These are phyloP conservation scores for Singerocomus inundabilis DNA, from an alignment of 1,284 basidiomycete species.

Conservation along the genomic window DNA sequence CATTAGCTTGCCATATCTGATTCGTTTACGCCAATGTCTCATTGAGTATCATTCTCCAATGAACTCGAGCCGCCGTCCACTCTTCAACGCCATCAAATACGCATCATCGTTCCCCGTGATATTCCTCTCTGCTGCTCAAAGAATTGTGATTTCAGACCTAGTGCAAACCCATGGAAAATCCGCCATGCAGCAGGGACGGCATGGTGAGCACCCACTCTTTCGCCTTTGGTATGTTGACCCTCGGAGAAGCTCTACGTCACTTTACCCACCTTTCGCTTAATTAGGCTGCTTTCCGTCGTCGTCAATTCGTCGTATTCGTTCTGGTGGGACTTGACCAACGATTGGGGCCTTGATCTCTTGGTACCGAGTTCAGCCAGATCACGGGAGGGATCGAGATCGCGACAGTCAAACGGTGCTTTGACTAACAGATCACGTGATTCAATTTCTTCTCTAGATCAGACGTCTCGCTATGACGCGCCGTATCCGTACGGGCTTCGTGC, in stretches of 20 bases:
- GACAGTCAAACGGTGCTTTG: conserved; percentile 39
- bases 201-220: conserved; percentile 77
- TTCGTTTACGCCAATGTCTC: conserved; percentile 92
- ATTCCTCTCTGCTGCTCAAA: conserved; percentile 85
- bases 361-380: conserved; percentile 35
- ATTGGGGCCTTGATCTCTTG: conserved; percentile 91
- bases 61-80: conserved; percentile 67
- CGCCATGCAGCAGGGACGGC: conserved; percentile 55
- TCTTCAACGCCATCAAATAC: conserved; percentile 97
- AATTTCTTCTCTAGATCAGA: conserved; percentile 8
- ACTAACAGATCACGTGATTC: conserved; percentile 30
- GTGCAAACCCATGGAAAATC: conserved; percentile 48
- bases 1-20: conserved; percentile 80
- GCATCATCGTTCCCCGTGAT: conserved; percentile 98
- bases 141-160: conserved; percentile 60
- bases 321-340: conserved; percentile 99
- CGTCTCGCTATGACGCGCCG: conserved; percentile 17
- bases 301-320: conserved; percentile 95
- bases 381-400: conserved; percentile 32
- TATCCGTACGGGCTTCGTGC: conserved; percentile 73
- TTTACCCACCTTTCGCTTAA: background rate
- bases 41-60: conserved; percentile 76
- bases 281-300: conserved; percentile 80
- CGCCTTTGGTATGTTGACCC: conserved; percentile 68
- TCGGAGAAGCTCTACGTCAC: background rate